A percentile compares a stretch with the other conserved stretches of the same genome.
phyloP scores from a whole-genome alignment of 2,329 filamentous ascomycete species.

The Diplodia mutila region DNA sequence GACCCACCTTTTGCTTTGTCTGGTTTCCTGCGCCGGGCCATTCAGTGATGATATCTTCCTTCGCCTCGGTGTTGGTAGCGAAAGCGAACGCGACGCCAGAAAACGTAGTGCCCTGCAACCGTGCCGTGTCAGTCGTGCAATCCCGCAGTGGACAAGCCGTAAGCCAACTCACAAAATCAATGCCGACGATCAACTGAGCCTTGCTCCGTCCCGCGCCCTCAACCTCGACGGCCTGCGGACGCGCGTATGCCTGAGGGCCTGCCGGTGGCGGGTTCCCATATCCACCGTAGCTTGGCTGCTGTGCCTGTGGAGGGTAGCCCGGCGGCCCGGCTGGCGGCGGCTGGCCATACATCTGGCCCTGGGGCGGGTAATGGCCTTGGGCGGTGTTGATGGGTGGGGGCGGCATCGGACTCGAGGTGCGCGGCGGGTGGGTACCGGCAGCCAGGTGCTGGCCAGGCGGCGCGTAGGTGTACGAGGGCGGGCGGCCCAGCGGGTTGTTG shows the following conservation, averaged over 20 bases:
- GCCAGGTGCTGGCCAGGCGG: conserved; percentile 43
- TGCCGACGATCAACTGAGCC: conserved; percentile 96
- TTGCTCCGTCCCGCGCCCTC: conserved; percentile 89
- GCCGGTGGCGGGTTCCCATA: conserved; percentile 38
- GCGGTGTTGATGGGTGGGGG: conserved; percentile 60
- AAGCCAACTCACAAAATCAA: conserved; percentile 79
- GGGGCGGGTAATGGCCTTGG: conserved; percentile 54
- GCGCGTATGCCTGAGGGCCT: conserved; percentile 37
- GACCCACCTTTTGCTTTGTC: conserved; percentile 93
- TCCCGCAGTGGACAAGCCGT: no score
- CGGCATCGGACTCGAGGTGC: conserved; percentile 58
- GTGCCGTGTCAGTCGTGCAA: conserved; percentile 28
- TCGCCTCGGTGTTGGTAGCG: conserved; percentile 94
- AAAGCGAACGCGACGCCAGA: conserved; percentile 93
- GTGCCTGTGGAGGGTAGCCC: conserved; percentile 43
- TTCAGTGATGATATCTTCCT: conserved; percentile 98
- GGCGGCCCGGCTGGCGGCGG: conserved; percentile 39
- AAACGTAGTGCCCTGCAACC: conserved; percentile 84
- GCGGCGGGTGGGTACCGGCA: conserved; percentile 34
- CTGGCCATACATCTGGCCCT: conserved; percentile 48
- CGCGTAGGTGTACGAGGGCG: conserved; percentile 66
- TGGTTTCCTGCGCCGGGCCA: conserved; percentile 98
- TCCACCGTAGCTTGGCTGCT: conserved; percentile 37
- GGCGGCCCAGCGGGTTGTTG: conserved; percentile 60
- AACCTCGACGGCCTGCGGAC: conserved; percentile 64